Percentiles rank a stretch among this genome's conserved stretches.
These are phyloP conservation scores for Trifolium pratense DNA, from an alignment of 306 rosid genomes.

Conservation along the genomic window DNA sequence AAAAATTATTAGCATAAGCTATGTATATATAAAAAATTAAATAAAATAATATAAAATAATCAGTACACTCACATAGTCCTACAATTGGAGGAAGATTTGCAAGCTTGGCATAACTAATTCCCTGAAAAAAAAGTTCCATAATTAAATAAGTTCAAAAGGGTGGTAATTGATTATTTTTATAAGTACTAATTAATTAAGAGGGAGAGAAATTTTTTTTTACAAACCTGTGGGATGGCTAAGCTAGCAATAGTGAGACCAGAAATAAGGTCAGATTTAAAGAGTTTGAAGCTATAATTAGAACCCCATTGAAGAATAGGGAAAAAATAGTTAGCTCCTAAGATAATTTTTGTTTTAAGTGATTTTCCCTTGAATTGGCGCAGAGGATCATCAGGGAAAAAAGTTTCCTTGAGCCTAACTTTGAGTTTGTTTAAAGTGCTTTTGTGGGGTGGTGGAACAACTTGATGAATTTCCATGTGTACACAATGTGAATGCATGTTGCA, in stretches of 20 bases:
- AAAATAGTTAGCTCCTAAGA: slow-evolving; percentile 77
- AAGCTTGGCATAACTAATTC: slow-evolving; percentile 94
- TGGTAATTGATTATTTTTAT: not conserved
- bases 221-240: slow-evolving; percentile 95
- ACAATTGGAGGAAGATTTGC: slow-evolving; percentile 93
- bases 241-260: slow-evolving; percentile 98
- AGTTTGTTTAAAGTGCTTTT: slow-evolving; percentile 61
- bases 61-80: slow-evolving; percentile 78
- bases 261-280: slow-evolving; percentile 87
- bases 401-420: slow-evolving; percentile 70
- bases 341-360: slow-evolving; percentile 50
- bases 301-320: slow-evolving; percentile 95
- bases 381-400: slow-evolving; percentile 94
- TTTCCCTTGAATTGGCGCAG: slow-evolving; percentile 88
- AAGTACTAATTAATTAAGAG: not conserved
- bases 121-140: slow-evolving; percentile 52
- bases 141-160: slow-evolving; percentile 31
- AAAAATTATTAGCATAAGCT: slow-evolving; percentile 11
- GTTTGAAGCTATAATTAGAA: slow-evolving; percentile 64
- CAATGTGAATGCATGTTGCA: slow-evolving; percentile 50
- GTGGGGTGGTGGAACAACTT: slow-evolving; percentile 76
- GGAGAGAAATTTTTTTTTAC: too few relatives aligned
- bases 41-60: not conserved
- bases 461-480: slow-evolving; percentile 57
- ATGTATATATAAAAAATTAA: not conserved